Percentiles rank a stretch among this genome's conserved stretches.
These are phyloP conservation scores for Spergularia marina DNA, from an alignment of 148 eudicot genomes.

Conservation along the genomic window DNA sequence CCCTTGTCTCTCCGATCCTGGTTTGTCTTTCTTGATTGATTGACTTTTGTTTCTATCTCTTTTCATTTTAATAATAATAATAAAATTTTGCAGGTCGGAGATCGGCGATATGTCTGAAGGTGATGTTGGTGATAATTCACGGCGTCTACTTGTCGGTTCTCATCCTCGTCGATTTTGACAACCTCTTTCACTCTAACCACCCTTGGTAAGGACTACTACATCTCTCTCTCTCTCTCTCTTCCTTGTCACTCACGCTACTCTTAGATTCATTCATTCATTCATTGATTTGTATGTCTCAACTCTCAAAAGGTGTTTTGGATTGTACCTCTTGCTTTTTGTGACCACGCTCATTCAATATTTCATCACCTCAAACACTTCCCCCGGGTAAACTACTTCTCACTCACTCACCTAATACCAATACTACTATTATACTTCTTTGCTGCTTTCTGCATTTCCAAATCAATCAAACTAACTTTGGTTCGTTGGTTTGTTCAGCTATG, in stretches of 20 bases:
- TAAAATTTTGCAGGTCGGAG: conserved; percentile 48
- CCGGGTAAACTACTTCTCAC: conserved; percentile 46
- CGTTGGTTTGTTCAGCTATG: conserved; percentile 44
- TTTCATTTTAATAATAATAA: too few relatives aligned
- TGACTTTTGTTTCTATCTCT: background rate
- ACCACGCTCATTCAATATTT: conserved; percentile 82
- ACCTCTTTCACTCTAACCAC: conserved; percentile 41
- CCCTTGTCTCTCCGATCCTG: conserved; percentile 89
- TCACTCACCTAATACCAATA: too few relatives aligned
- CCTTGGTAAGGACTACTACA: conserved; percentile 54
- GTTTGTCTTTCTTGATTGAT: conserved; percentile 30
- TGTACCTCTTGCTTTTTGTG: conserved; percentile 59
- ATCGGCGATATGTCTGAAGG: conserved; percentile 59
- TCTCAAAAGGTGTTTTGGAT: conserved; percentile 46
- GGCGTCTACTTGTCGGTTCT: conserved; percentile 48
- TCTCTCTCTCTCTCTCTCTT: too few relatives aligned
- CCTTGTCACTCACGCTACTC: background rate
- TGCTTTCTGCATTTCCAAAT: too few relatives aligned
- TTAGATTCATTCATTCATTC: background rate
- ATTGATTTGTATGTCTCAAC: background rate
- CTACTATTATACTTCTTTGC: too few relatives aligned
- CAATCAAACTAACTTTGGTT: too few relatives aligned
- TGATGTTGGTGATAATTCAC: conserved; percentile 65
- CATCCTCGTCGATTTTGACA: conserved; percentile 43
- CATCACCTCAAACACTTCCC: conserved; percentile 76